Base-by-base conservation (phyloP, 1,284 basidiomycete genomes). In the Ceratorhiza oryzae-sativae region DNA sequence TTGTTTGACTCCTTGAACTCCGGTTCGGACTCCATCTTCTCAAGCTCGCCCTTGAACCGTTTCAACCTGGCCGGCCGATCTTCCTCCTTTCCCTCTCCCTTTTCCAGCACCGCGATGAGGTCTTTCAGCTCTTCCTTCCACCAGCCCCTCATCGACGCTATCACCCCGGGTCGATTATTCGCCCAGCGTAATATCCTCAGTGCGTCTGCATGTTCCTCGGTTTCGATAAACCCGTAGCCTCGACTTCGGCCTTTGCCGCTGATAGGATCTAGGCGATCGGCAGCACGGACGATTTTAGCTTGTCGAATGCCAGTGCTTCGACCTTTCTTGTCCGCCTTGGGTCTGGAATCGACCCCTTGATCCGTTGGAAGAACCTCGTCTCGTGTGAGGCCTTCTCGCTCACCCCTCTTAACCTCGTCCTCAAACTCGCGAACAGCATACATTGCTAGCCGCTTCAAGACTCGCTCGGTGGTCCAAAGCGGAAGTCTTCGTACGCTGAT, bases 161-260 rank as follows among this genome's bases (percentile, higher is more conserved):
- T 86, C 0, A 92, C 85, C 1, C 84, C 85, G 0, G 86, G 80
- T 78, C 97, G 96, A 78, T 93, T 97, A 82, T 99, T 99, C 18
- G 92, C 90, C 93, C 94, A 99, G 25, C 97, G 86, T 41, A 99
- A 81, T 0, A 98, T 92, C 51, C 93, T 91, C 39, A 99, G 84
- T 1, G 96, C 95, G 78, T 98, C 94, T 10, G 90, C 87, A 79
- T 98, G 97, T 30, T 83, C 86, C 45, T 88, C 84, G 87, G 98
- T 88, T 83, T 99, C 97, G 48, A 99, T 79, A 83, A 99, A 99
- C 15, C 97, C 97, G 77, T 98, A 99, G 0, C 97, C 97, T 79
- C 92, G 93, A 76, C 91, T 93, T 71, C 91, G 86, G 1, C 94
- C 94, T 76, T 92, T 88, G 1, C 92, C 93, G 0, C 93, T 96